Percentiles rank a stretch among this genome's conserved stretches.
These are phyloP conservation scores for Zymoseptoria ardabiliae DNA, from an alignment of 2,329 filamentous ascomycete species.

Conservation along the genomic window DNA sequence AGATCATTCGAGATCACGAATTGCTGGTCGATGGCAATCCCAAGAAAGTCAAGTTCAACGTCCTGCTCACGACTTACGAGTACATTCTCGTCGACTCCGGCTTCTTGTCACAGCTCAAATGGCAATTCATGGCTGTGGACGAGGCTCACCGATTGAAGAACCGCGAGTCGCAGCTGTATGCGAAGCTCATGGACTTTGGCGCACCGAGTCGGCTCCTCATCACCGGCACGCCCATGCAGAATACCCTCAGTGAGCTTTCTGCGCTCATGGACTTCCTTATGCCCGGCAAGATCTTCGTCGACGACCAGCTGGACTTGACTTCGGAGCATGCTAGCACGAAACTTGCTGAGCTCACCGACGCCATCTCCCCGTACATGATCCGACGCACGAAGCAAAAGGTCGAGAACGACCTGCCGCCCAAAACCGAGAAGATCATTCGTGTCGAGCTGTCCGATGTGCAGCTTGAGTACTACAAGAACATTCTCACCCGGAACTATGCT, in stretches of 20 bases:
- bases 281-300: constrained; percentile 85
- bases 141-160: constrained; percentile 97
- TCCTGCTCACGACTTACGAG: constrained; percentile 95
- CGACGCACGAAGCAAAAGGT: constrained; percentile 96
- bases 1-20: constrained; percentile 84
- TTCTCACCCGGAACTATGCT: constrained; percentile 90
- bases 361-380: constrained; percentile 89
- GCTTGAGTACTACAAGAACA: constrained; percentile 98
- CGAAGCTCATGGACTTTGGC: constrained; percentile 76
- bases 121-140: constrained; percentile 94
- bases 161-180: constrained; percentile 85
- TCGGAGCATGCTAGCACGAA: constrained; percentile 79
- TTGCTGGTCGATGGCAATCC: constrained; percentile 78
- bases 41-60: constrained; percentile 90
- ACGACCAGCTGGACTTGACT: constrained; percentile 77
- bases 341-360: constrained; percentile 73
- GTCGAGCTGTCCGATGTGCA: constrained; percentile 95
- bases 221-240: constrained; percentile 95
- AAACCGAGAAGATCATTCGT: constrained; percentile 97
- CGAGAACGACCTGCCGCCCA: constrained; percentile 89
- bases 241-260: constrained; percentile 86
- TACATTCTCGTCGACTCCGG: constrained; percentile 82
- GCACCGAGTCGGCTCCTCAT: constrained; percentile 86
- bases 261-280: constrained; percentile 94
- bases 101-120: constrained; percentile 85